Conservation (phyloP, 148 eudicot genomes). For the Mesembryanthemum crystallinum region DNA sequence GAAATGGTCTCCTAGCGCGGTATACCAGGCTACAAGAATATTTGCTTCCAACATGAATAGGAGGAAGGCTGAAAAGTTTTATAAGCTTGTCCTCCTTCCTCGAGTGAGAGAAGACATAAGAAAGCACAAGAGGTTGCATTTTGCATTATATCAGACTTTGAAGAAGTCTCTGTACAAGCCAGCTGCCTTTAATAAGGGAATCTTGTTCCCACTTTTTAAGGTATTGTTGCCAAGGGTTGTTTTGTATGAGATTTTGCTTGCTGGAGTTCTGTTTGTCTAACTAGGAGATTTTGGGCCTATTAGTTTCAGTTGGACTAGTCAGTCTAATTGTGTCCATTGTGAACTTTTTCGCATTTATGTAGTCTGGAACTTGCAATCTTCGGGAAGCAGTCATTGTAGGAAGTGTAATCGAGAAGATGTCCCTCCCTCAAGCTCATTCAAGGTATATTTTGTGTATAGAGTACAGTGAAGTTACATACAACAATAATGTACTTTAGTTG, state of each 20-base stretch:
- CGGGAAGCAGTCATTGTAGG: conserved; percentile 88
- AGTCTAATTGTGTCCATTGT: background rate
- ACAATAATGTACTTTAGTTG: too few relatives aligned
- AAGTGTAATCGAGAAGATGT: conserved; percentile 65
- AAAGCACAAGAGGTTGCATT: conserved; percentile 79
- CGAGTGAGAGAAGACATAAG: conserved; percentile 77
- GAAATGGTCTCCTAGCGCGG: conserved; percentile 86
- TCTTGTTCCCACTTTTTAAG: conserved; percentile 84
- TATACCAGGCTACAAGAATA: conserved; percentile 86
- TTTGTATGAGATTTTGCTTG: background rate
- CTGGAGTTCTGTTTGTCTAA: background rate
- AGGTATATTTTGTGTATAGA: conserved; percentile 46
- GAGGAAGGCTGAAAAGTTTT: conserved; percentile 76
- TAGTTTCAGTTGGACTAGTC: background rate
- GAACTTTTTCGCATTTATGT: conserved; percentile 7
- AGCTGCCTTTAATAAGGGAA: conserved; percentile 93
- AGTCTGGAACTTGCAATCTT: conserved; percentile 82
- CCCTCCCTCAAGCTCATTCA: conserved; percentile 71
- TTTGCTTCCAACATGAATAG: conserved; percentile 86
- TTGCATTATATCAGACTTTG: conserved; percentile 64
- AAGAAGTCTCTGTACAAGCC: conserved; percentile 87
- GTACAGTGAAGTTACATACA: background rate
- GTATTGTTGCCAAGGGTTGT: conserved; percentile 29
- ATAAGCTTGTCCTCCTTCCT: conserved; percentile 80
- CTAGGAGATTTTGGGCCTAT: background rate